Evolutionary conservation across 2,329 filamentous ascomycete genomes (phyloP), one percentile per base, ranked within the genome.

Genomic region (Mycosphaerelloides madeirae): DNA sequence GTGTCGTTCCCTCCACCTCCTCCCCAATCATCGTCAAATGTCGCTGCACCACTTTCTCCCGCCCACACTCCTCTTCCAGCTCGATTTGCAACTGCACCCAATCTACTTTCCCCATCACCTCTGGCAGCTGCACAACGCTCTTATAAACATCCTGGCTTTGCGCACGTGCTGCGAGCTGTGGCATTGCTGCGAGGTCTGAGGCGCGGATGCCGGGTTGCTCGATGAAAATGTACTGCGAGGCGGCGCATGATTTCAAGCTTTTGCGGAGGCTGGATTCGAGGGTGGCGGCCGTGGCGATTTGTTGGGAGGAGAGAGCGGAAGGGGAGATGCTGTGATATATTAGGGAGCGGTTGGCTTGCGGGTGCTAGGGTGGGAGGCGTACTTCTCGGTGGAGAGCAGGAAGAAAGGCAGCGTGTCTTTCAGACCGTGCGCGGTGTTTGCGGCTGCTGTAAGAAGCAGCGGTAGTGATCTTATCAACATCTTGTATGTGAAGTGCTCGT

Each of bases 341-440:
- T 49, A 9, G 20, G 57, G 22, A 56, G 62, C 58, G 46, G 42
- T 6, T n/a, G n/a, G n/a, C n/a, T 19, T 31, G 19, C 55, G 22
- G 44, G 19, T 36, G 50, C 14, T 46, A 31, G 15, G 44, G 37
- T 46, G 44, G 12, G 34, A 36, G 7, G 29, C 46, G 32, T 12
- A 95, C 90, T 83, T 74, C 51, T 84, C 78, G 35, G 84, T 91
- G 25, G 91, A 96, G 66, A 94, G 84, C 55, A 96, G 72, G 64
- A 95, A 78, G 68, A 95, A 93, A 14, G 93, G 91, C 25, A 43
- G 49, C 12, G 53, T 44, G 41, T 52, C 46, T 19, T 44, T 46
- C 8, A 95, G 93, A 19, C 87, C 90, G 50, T 80, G 72, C 34
- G 76, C 81, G 18, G 53, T 47, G 31, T 31, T 51, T n/a, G 52